Percentiles rank a stretch among this genome's conserved stretches.
phyloP scores from a whole-genome alignment of 2,329 filamentous ascomycete species.

The Cytospora paraplurivora region DNA sequence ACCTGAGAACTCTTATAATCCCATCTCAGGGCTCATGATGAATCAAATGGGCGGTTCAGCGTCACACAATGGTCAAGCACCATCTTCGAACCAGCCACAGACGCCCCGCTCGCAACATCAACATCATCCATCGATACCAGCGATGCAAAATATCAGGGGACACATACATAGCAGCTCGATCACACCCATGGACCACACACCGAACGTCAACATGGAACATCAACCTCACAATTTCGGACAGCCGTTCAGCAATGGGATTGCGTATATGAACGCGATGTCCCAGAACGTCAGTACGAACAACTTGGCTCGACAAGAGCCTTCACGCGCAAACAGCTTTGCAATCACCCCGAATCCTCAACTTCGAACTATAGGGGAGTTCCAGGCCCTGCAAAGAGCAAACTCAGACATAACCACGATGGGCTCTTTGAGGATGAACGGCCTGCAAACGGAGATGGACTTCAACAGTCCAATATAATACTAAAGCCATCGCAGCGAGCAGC shows the following conservation, averaged over 20 bases:
- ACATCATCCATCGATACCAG: constrained; percentile 38
- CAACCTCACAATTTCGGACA: constrained; percentile 36
- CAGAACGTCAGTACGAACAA: constrained; percentile 27
- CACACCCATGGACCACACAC: constrained; percentile 37
- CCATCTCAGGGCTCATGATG: constrained; percentile 58
- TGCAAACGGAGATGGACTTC: constrained; percentile 45
- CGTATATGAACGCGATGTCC: constrained; percentile 32
- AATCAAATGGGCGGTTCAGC: constrained; percentile 45
- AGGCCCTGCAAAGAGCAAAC: constrained; percentile 50
- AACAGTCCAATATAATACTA: constrained; percentile 22
- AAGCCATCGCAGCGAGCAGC: neutral
- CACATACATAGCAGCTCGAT: constrained; percentile 41
- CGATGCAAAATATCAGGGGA: constrained; percentile 39
- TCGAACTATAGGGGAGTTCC: constrained; percentile 52
- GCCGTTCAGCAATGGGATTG: constrained; percentile 33
- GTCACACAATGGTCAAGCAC: constrained; percentile 26
- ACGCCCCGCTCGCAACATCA: constrained; percentile 38
- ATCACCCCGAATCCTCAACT: constrained; percentile 42
- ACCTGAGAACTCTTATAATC: constrained; percentile 44
- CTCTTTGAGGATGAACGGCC: constrained; percentile 38
- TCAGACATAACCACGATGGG: constrained; percentile 43
- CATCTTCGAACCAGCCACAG: constrained; percentile 23
- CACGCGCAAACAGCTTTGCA: constrained; percentile 45
- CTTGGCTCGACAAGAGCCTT: constrained; percentile 40
- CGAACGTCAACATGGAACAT: constrained; percentile 39